phyloP scores from a whole-genome alignment of 257 asterid species.

The Lavandula angustifolia region DNA sequence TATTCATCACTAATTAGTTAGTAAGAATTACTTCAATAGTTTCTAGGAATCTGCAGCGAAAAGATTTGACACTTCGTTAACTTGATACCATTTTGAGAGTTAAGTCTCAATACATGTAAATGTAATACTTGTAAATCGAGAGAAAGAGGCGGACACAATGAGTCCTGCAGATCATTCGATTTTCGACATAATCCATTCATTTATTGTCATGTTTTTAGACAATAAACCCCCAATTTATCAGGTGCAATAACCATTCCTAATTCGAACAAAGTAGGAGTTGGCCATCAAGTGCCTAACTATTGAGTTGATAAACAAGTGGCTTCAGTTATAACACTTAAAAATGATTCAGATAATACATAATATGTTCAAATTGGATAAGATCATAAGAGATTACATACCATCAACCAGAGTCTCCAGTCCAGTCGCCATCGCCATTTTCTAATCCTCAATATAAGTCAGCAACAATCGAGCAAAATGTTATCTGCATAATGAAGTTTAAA shows the following conservation, averaged over 20 bases:
- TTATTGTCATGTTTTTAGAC: background rate
- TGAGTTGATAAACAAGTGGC: background rate
- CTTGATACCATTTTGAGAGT: background rate
- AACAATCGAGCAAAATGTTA: no score
- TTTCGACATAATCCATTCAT: background rate
- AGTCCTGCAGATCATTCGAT: background rate
- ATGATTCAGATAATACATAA: slow-evolving; percentile 12
- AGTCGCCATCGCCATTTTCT: slow-evolving; percentile 57
- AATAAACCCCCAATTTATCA: background rate
- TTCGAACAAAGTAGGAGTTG: background rate
- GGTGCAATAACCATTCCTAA: background rate
- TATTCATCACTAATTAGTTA: background rate
- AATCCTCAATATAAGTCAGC: background rate
- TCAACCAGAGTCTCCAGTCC: slow-evolving; percentile 90
- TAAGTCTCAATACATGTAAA: background rate
- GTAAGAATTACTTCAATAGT: background rate
- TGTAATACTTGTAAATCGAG: no score
- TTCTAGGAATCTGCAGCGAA: background rate
- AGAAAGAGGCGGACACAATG: no score
- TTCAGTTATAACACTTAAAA: no score
- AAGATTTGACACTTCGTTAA: background rate
- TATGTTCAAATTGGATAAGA: slow-evolving; percentile 3
- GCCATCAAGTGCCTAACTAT: slow-evolving; percentile 9
- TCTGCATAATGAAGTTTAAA: no score
- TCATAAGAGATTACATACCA: slow-evolving; percentile 51